Conservation (phyloP, 1,284 basidiomycete species). For the Takashimella tepidaria region DNA sequence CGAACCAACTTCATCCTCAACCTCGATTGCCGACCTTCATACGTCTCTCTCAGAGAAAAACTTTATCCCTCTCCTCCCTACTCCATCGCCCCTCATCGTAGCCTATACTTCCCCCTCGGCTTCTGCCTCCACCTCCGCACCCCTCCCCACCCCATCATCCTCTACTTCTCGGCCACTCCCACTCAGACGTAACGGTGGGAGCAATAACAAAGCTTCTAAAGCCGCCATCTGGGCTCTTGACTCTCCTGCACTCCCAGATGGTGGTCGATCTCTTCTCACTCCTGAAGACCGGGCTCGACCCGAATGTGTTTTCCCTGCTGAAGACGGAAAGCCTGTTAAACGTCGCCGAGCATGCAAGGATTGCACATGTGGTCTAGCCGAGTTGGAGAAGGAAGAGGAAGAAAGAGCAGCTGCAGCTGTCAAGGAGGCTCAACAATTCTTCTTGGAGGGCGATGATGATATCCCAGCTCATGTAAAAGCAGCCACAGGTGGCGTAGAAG, state of each 20-base stretch:
- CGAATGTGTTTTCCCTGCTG: constrained; percentile 43
- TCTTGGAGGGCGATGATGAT: constrained; percentile 47
- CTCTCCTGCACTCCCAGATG: constrained; percentile 42
- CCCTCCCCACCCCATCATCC: constrained; percentile 11
- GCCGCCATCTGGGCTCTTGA: constrained; percentile 47
- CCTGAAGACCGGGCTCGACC: constrained; percentile 51
- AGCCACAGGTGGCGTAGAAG: constrained; percentile 41
- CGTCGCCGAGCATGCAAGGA: constrained; percentile 75
- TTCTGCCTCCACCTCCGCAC: constrained; percentile 16
- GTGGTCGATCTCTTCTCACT: constrained; percentile 52
- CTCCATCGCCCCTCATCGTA: constrained; percentile 24
- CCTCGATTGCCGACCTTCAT: constrained; percentile 19
- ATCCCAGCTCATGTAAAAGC: constrained; percentile 39
- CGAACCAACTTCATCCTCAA: constrained; percentile 9
- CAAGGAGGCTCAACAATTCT: constrained; percentile 39
- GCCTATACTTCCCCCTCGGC: constrained; percentile 37
- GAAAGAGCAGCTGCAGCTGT: constrained; percentile 46
- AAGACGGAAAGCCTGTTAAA: constrained; percentile 45
- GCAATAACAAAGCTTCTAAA: constrained; percentile 37
- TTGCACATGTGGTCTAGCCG: constrained; percentile 89
- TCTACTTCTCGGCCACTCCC: constrained; percentile 29
- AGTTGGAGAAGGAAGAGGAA: constrained; percentile 75
- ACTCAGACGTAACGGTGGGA: constrained; percentile 26
- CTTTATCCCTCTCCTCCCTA: constrained; percentile 27
- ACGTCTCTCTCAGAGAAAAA: constrained; percentile 16